Base-by-base conservation (phyloP, 768 basidiomycete species). In the Amanita rubescens region DNA sequence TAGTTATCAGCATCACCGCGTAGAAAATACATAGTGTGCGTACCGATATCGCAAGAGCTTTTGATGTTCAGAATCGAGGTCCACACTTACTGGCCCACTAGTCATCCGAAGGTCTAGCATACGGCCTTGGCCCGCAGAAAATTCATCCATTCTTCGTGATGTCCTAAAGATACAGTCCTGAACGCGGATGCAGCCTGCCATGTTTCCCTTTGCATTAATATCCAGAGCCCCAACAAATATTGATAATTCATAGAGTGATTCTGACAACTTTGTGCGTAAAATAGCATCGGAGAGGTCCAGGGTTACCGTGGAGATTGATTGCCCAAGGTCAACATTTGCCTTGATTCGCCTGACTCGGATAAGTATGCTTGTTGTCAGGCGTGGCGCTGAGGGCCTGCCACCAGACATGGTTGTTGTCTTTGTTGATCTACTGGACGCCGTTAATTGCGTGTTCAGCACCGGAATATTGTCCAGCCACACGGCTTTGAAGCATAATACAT, bases 401-500 rank as follows among this genome's bases (percentile, higher is more conserved):
- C 25, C n/a, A 27, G 52, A 14, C 11, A 25, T 20, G 5, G n/a
- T 17, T 25, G 37, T 17, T 43, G 52, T 5, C 30, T 46, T 37
- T 46, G 68, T 42, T 35, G 60, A 30, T 57, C 69, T 59, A 51
- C 47, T 42, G 19, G 66, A 59, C 19, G 66, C 24, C 34, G 62
- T 58, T 48, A 64, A 58, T 49, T 70, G 67, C 33, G 69, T 75
- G 35, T 81, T 79, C 61, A 94, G 79, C 7, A 88, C 70, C 0
- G 91, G 90, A 24, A 94, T 90, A 34, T 83, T 82, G 62, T 94
- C 92, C 43, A 95, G 66, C 91, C 93, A 95, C 11, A 95, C 90
- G 5, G 93, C 92, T 66, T 94, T 94, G 78, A 95, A 92, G 66
- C 90, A 94, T 17, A 97, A 75, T 50, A 94, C 83, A 63, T 96